Base-by-base conservation (phyloP, 164 flowering plant genomes). In the Chimonanthus salicifolius region DNA sequence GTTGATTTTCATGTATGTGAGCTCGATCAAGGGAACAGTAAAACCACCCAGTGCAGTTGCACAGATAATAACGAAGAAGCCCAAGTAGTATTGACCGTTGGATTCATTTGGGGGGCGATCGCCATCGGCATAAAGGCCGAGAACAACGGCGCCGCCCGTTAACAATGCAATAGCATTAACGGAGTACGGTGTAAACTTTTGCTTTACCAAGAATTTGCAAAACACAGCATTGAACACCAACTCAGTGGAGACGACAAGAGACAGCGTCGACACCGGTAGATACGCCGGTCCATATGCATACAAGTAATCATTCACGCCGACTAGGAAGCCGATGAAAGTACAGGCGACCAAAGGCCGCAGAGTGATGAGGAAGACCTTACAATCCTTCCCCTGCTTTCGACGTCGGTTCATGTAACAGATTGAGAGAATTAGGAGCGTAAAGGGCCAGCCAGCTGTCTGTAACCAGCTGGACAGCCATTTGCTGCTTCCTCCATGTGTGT, bases 21-120 rank as follows among this genome's bases (percentile, higher is more conserved):
- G 67, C 80, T 88, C 89, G 2, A 88, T 47, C 73, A 82, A 45
- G 51, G 92, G 92, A 78, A 88, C 63, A 0, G 84, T 15, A 11
- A 83, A 68, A 62, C 87, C 92, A n/a, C 82, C 83, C 13, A 87
- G 75, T 3, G 74, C 82, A 62, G 92, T 82, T 2, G 90, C 87
- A 2, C 71, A 86, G 3, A 88, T 33, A 2, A 87, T 87, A 83
- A 87, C 74, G 60, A 83, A 21, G 64, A 85, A 88, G 62, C 90
- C 92, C 7, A 69, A 4, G 2, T 43, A 13, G 47, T 87, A 87
- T 64, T 81, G 67, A 49, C 11, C 45, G 4, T 58, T 67, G 4
- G 83, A 70, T 49, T 78, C 89, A 0, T 70, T 63, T 6, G 9
- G 67, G 4, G 88, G 87, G 58, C 84, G 73, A 70, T 85, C 92